Evolutionary conservation across 257 asterid species (phyloP).

Genomic region (Solanum ahanhuiri): DNA sequence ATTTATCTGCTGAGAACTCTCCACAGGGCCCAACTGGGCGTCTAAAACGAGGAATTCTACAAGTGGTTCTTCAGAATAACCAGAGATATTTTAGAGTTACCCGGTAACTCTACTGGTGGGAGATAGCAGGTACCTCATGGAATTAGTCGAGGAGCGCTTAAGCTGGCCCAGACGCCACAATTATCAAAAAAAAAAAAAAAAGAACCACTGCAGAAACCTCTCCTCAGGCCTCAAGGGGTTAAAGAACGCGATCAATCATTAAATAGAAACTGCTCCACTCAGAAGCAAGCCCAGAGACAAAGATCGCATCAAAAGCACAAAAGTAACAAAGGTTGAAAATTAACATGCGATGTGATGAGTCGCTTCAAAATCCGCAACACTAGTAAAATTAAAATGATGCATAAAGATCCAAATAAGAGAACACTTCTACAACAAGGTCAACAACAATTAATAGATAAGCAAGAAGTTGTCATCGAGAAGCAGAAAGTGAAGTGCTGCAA

Average conservation of each 20-base stretch:
- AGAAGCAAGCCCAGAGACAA: neutral
- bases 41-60: neutral
- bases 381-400: neutral
- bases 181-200: neutral
- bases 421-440: too few species aligned
- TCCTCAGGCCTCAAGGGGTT: neutral
- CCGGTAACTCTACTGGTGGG: neutral
- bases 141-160: neutral
- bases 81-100: neutral
- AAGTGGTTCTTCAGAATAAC: neutral
- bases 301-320: neutral
- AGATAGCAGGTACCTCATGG: neutral
- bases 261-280: neutral
- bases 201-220: neutral
- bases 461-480: neutral
- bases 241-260: neutral
- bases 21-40: neutral
- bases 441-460: neutral
- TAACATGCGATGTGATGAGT: neutral
- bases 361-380: neutral
- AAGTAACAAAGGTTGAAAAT: neutral
- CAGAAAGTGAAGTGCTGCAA: neutral
- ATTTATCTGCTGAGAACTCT: neutral
- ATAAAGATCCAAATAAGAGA: neutral
- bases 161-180: neutral